Evolutionary conservation across 2,329 filamentous ascomycete species (phyloP).

Genomic region (Plectosphaerella plurivora): DNA sequence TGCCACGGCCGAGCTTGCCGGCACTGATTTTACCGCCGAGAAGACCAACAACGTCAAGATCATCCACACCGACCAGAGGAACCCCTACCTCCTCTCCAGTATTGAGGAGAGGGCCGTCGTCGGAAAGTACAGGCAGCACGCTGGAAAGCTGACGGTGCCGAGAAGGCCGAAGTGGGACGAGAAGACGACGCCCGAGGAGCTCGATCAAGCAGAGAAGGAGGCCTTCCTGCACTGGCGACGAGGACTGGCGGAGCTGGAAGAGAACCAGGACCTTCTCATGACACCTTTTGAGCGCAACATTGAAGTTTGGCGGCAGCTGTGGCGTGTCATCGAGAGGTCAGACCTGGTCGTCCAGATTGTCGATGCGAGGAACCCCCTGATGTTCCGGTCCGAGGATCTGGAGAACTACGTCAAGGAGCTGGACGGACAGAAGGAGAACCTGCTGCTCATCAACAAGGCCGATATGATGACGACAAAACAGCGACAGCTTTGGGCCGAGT

Average conservation of each 20-base stretch:
- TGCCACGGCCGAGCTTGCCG: conserved; percentile 91
- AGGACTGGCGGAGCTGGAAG: conserved; percentile 86
- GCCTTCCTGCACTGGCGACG: conserved; percentile 83
- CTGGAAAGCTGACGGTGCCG: conserved; percentile 76
- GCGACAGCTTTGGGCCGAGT: conserved; percentile 77
- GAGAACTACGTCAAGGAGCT: conserved; percentile 94
- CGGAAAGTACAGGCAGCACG: conserved; percentile 80
- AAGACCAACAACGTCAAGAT: conserved; percentile 99
- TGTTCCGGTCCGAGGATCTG: conserved; percentile 92
- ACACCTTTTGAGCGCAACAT: conserved; percentile 96
- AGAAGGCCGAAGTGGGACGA: conserved; percentile 85
- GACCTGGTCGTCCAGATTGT: conserved; percentile 98
- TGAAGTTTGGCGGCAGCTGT: conserved; percentile 96
- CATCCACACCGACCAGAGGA: conserved; percentile 93
- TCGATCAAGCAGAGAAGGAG: conserved; percentile 76
- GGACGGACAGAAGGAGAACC: conserved; percentile 79
- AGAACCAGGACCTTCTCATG: conserved; percentile 92
- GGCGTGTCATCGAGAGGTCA: conserved; percentile 95
- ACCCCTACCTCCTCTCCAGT: conserved; percentile 84
- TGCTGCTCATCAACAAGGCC: conserved; percentile 95
- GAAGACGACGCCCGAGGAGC: conserved; percentile 74
- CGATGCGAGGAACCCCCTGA: conserved; percentile 87
- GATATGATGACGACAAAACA: conserved; percentile 96
- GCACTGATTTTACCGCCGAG: conserved; percentile 96
- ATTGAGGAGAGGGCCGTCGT: conserved; percentile 75